These are phyloP conservation scores for Sporothrix brasiliensis DNA, from an alignment of 2,329 filamentous ascomycete genomes.

Conservation along the genomic window DNA sequence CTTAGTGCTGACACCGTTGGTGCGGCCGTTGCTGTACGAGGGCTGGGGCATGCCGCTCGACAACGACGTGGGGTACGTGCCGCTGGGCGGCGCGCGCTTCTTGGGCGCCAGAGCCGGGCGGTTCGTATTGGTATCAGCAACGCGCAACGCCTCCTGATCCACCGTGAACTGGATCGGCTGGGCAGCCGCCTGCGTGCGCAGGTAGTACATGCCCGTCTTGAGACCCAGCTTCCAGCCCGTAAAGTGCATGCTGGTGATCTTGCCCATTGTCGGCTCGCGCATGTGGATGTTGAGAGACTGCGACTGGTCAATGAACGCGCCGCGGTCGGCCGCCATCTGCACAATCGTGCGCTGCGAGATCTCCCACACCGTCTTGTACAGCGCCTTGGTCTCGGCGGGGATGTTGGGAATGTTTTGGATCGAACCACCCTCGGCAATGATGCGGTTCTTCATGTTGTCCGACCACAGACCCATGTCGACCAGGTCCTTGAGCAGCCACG, in stretches of 20 bases:
- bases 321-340: slow-evolving; percentile 97
- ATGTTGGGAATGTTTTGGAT: slow-evolving; percentile 98
- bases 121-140: slow-evolving; percentile 77
- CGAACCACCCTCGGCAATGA: slow-evolving; percentile 94
- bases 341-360: slow-evolving; percentile 94
- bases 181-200: slow-evolving; percentile 94
- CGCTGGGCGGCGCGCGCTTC: slow-evolving; percentile 62
- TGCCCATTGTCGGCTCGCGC: slow-evolving; percentile 99
- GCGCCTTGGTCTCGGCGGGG: slow-evolving; percentile 87
- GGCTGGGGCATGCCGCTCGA: slow-evolving; percentile 65
- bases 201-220: slow-evolving; percentile 99
- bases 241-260: slow-evolving; percentile 99
- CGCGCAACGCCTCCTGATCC: slow-evolving; percentile 90
- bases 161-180: slow-evolving; percentile 99
- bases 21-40: slow-evolving; percentile 50
- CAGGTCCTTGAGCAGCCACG: slow-evolving; percentile 96
- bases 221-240: slow-evolving; percentile 98
- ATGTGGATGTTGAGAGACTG: slow-evolving; percentile 99
- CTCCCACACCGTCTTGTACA: slow-evolving; percentile 99
- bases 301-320: slow-evolving; percentile 98
- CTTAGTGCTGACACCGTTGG: slow-evolving; percentile 41
- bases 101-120: slow-evolving; percentile 69
- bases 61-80: slow-evolving; percentile 60
- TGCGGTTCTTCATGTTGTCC: slow-evolving; percentile 99
- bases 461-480: slow-evolving; percentile 98